Evolutionary conservation across 2,329 filamentous ascomycete species (phyloP), one percentile per base, ranked within the genome.

Genomic region (Aspergillus flavus): DNA sequence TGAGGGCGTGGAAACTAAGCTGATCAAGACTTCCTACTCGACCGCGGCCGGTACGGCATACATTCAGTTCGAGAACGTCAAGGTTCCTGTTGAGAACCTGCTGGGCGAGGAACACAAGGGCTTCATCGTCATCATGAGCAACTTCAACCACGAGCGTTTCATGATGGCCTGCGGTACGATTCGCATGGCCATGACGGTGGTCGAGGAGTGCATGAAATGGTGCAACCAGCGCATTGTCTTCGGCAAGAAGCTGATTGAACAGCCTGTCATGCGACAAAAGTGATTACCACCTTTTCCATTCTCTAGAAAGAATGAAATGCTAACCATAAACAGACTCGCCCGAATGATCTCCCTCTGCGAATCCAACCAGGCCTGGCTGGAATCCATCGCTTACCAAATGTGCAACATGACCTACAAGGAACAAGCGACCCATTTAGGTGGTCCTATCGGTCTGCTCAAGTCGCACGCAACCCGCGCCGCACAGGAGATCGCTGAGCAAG

Each of bases 151-250:
- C 79, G 91, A 93, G 81, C 86, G 91, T 36, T 93, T 90, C 85
- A 89, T 86, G 79, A 92, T 94, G 90, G 82, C 83, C 61, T 89
- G 87, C 68, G 87, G 81, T 57, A 87, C 89, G 4, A 84, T 89
- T 64, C 88, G 91, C 57, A 83, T 85, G 78, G 87, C 84, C 59
- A 86, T 91, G 66, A 85, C 85, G 1, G 86, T 94, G 16, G 88
- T 92, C 14, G 92, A 96, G 76, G 92, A 96, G 75, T 94, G 89
- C 71, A 81, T 96, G 66, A 95, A 95, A 77, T 97, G 93, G 93
- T 85, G 89, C 36, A 92, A 95, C 81, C 93, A 96, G 80, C 89
- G 92, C 57, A 83, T 93, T 30, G 91, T 96, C 68, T 95, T 95
- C 75, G 87, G 87, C 74, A 94, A 94, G 83, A 89, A 89, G 32